A percentile compares a stretch with the other conserved stretches of the same genome.
phyloP scores from a whole-genome alignment of 257 asterid genomes.

The Solanum commersonii region DNA sequence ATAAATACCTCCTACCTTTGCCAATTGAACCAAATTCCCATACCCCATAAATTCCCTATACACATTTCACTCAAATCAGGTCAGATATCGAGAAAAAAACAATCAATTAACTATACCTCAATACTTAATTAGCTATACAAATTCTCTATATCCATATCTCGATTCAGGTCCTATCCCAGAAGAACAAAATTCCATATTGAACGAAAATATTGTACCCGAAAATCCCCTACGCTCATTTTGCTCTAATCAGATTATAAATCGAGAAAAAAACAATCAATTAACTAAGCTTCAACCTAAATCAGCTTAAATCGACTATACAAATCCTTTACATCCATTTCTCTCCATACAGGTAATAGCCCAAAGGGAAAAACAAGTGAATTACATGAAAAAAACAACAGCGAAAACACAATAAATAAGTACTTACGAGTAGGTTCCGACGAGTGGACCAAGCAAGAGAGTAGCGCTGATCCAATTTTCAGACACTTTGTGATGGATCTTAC shows the following conservation, averaged over 20 bases:
- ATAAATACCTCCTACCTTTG: background rate
- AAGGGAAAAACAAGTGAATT: background rate
- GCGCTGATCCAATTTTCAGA: slow-evolving; percentile 80
- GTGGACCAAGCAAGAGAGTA: slow-evolving; percentile 58
- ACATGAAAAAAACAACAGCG: background rate
- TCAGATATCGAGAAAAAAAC: background rate
- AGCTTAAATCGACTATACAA: background rate
- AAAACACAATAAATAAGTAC: background rate
- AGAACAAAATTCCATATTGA: background rate
- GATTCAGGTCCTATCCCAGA: background rate
- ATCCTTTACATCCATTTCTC: background rate
- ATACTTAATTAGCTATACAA: background rate
- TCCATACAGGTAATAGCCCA: background rate
- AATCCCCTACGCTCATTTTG: background rate
- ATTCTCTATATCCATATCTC: background rate
- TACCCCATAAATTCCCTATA: background rate
- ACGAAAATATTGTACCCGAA: no score
- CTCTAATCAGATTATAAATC: background rate
- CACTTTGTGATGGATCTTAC: slow-evolving; percentile 75
- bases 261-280: background rate
- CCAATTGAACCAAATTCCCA: background rate
- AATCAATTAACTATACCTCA: background rate
- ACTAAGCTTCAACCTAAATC: background rate
- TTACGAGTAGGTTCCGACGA: slow-evolving; percentile 67
- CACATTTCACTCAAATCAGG: background rate